phyloP scores from a whole-genome alignment of 148 eudicot species.

The Polygonum aviculare region DNA sequence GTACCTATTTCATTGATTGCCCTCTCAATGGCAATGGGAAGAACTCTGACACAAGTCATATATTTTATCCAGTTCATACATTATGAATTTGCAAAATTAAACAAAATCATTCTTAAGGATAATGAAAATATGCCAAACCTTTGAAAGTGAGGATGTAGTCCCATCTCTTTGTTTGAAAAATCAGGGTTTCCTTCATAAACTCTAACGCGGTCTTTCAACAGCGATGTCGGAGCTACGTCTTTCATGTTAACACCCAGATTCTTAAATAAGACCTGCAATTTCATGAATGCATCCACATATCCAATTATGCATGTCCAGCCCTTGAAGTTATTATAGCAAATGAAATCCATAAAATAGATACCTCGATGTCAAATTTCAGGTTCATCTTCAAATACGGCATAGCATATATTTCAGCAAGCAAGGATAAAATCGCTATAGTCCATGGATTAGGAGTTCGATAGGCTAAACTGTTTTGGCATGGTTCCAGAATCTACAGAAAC shows the following conservation, averaged over 20 bases:
- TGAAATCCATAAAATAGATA: constrained; percentile 14
- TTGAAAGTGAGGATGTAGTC: constrained; percentile 70
- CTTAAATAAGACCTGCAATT: constrained; percentile 73
- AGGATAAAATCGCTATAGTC: constrained; percentile 84
- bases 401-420: constrained; percentile 87
- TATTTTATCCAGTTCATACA: neutral
- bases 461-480: constrained; percentile 78
- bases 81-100: neutral
- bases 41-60: constrained; percentile 37
- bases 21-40: constrained; percentile 83
- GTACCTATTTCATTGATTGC: constrained; percentile 86
- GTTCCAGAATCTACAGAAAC: constrained; percentile 60
- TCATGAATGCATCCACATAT: neutral
- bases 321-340: neutral
- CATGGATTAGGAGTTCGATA: constrained; percentile 95
- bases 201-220: constrained; percentile 63
- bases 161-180: constrained; percentile 83
- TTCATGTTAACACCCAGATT: constrained; percentile 74
- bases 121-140: constrained; percentile 36
- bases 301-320: neutral
- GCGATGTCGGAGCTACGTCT: constrained; percentile 68
- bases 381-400: constrained; percentile 96
- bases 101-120: neutral
- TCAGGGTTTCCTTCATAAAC: constrained; percentile 90
- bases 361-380: constrained; percentile 98